Percentiles rank a stretch among this genome's conserved stretches.
Conservation (phyloP, 331 rosid species). For the Spiraea crenata region DNA sequence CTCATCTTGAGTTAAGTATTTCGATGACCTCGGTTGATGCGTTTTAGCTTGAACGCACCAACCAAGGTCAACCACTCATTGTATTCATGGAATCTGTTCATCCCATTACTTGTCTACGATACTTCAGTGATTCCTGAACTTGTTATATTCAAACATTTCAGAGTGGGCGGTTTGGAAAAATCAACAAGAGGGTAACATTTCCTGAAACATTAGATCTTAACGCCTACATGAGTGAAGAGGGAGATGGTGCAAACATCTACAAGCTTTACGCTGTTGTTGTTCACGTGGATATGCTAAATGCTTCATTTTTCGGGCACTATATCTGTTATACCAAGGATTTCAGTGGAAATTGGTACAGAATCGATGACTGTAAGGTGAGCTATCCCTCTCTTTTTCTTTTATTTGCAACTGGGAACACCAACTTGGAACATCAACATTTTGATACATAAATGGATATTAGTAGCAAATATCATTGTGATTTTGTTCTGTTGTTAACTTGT, state of each 20-base stretch:
- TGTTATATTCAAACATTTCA: constrained; percentile 34
- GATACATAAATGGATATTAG: background rate
- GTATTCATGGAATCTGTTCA: background rate
- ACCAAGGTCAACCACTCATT: background rate
- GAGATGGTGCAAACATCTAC: constrained; percentile 70
- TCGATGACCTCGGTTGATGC: background rate
- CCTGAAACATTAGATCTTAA: constrained; percentile 82
- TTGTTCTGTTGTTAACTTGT: no score
- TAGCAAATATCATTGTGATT: background rate
- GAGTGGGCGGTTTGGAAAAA: constrained; percentile 97
- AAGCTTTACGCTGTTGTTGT: constrained; percentile 91
- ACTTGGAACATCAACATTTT: no score
- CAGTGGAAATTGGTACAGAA: constrained; percentile 70
- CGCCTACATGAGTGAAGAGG: constrained; percentile 86
- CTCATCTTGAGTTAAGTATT: background rate
- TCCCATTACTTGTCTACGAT: constrained; percentile 9
- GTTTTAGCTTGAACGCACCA: background rate
- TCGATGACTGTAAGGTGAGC: constrained; percentile 81
- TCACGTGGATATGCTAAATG: constrained; percentile 94
- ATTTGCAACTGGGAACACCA: no score
- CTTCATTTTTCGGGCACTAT: constrained; percentile 93
- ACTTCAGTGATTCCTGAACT: constrained; percentile 4
- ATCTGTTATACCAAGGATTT: constrained; percentile 88
- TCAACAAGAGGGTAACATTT: constrained; percentile 86
- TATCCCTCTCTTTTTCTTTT: background rate